These are phyloP conservation scores for Cardamine chenopodiifolia DNA, from an alignment of 345 rosid species.

Conservation along the genomic window DNA sequence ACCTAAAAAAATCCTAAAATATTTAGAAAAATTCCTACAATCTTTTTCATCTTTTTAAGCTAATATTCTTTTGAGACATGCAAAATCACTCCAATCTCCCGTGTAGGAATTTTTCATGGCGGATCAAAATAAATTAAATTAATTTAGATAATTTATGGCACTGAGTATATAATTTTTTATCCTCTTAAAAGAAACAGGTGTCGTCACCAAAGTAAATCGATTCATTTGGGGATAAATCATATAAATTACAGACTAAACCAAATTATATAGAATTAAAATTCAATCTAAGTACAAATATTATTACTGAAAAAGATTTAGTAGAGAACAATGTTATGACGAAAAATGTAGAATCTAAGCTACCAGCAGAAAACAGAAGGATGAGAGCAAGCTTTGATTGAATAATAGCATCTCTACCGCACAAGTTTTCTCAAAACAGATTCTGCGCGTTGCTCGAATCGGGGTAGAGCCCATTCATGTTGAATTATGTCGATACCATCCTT, in stretches of 20 bases:
- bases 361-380: neutral
- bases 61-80: too few relatives aligned
- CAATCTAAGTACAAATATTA: neutral
- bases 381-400: neutral
- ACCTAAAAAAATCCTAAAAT: too few relatives aligned
- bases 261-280: neutral
- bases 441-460: slow-evolving; percentile 84
- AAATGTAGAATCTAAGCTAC: slow-evolving; percentile 18
- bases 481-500: slow-evolving; percentile 73
- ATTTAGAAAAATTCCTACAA: too few relatives aligned
- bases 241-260: neutral
- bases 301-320: slow-evolving; percentile 3
- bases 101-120: too few relatives aligned
- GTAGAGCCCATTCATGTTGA: slow-evolving; percentile 76
- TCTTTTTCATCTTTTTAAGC: too few relatives aligned
- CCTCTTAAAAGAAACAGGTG: too few relatives aligned
- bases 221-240: neutral
- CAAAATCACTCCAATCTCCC: too few relatives aligned
- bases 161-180: too few relatives aligned
- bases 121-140: too few relatives aligned
- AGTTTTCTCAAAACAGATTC: slow-evolving; percentile 77
- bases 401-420: slow-evolving; percentile 42
- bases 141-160: too few relatives aligned
- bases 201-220: neutral
- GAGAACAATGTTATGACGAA: slow-evolving; percentile 1